These are phyloP conservation scores for Taphrina betulina DNA, from an alignment of 1,139 yeast species.

Conservation along the genomic window DNA sequence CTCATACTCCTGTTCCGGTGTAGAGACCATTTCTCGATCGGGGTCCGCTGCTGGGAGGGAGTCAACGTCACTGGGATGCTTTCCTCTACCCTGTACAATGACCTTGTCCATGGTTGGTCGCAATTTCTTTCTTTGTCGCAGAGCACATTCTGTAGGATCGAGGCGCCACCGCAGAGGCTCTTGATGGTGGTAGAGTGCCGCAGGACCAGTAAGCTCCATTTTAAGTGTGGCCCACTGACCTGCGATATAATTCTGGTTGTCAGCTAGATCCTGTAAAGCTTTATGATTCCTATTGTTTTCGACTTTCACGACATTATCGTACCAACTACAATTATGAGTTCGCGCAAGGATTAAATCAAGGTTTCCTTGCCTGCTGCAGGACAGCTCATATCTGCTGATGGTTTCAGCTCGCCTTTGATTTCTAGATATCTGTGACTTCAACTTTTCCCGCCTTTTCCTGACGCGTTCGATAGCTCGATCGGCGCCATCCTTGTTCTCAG, in stretches of 20 bases:
- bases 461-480: constrained; percentile 30
- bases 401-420: not conserved
- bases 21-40: not conserved
- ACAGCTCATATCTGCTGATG: constrained; percentile 1
- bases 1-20: constrained; percentile 5
- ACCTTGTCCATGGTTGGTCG: constrained; percentile 43
- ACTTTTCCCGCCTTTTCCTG: constrained; percentile 32
- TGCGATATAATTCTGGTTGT: constrained; percentile 55
- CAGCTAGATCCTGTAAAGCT: constrained; percentile 62
- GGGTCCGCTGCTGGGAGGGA: not conserved
- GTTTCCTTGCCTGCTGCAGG: constrained; percentile 15
- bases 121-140: constrained; percentile 62
- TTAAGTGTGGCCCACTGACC: constrained; percentile 52
- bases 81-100: not conserved
- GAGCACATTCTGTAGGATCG: constrained; percentile 66
- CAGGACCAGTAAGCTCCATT: constrained; percentile 49
- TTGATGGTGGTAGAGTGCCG: constrained; percentile 42
- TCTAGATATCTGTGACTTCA: constrained; percentile 7
- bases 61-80: no score
- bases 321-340: constrained; percentile 12
- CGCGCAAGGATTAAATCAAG: not conserved
- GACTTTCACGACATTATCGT: constrained; percentile 14
- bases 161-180: constrained; percentile 49
- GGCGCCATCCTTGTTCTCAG: constrained; percentile 35
- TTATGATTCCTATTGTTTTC: constrained; percentile 53